Percentiles rank a stretch among this genome's conserved stretches.
phyloP scores from a whole-genome alignment of 305 asterid species.

The Solanum hybrid region DNA sequence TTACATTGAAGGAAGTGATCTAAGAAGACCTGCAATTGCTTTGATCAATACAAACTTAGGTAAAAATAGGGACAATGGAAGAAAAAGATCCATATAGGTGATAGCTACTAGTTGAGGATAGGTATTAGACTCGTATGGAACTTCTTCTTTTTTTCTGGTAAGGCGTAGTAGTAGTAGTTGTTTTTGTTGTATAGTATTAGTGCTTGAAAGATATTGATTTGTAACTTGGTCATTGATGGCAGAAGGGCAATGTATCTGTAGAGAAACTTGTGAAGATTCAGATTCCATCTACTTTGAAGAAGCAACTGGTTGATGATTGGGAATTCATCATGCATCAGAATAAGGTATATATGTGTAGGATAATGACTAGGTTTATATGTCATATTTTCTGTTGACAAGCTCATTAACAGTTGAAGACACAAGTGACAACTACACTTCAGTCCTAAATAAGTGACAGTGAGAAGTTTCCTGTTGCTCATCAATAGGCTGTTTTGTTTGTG shows the following conservation, averaged over 20 bases:
- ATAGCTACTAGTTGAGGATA: neutral
- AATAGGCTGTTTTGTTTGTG: neutral
- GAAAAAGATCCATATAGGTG: neutral
- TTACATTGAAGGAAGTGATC: neutral
- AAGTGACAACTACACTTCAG: neutral
- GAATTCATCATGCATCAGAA: slow-evolving; percentile 71
- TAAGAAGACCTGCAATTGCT: neutral
- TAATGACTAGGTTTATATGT: neutral
- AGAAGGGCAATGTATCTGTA: slow-evolving; percentile 45
- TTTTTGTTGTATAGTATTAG: neutral
- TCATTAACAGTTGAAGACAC: neutral
- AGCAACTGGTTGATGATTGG: slow-evolving; percentile 75
- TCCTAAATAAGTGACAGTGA: neutral
- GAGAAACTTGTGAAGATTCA: slow-evolving; percentile 67
- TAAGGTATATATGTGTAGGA: slow-evolving; percentile 41
- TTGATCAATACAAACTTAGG: neutral
- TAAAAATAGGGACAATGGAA: neutral
- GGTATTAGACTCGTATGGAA: neutral
- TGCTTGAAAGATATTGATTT: slow-evolving; percentile 7
- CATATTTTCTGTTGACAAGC: neutral
- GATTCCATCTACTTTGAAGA: slow-evolving; percentile 66
- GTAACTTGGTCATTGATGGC: neutral
- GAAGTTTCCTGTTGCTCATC: neutral
- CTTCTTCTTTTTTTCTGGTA: neutral
- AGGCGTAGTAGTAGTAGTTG: neutral